Conservation (phyloP, 2,329 filamentous ascomycete genomes). For the Thelonectria discophora region DNA sequence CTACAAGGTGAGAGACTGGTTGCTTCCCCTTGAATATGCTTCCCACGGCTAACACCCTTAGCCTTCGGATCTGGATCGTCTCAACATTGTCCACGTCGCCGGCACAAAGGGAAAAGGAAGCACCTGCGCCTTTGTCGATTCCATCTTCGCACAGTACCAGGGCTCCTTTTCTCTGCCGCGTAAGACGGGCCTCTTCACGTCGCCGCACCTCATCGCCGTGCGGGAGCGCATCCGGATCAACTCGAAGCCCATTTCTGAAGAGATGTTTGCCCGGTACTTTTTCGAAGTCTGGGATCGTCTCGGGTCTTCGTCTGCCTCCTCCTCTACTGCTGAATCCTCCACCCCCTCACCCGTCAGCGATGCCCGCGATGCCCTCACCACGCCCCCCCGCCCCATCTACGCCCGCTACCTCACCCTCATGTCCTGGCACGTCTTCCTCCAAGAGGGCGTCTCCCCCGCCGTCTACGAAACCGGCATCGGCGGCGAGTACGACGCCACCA, state of each 20-base stretch:
- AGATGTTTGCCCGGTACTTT: slow-evolving; percentile 70
- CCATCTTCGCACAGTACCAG: slow-evolving; percentile 66
- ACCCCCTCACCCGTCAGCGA: slow-evolving; percentile 34
- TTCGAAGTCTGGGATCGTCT: slow-evolving; percentile 73
- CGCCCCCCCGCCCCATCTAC: slow-evolving; percentile 63
- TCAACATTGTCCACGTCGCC: slow-evolving; percentile 75
- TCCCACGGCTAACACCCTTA: slow-evolving; percentile 25
- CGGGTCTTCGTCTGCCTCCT: slow-evolving; percentile 39
- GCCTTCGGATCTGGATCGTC: slow-evolving; percentile 61
- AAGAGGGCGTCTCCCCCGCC: slow-evolving; percentile 68
- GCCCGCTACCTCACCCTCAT: slow-evolving; percentile 72
- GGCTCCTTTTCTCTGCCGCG: slow-evolving; percentile 45
- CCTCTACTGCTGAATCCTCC: no score
- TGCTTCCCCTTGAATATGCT: not conserved
- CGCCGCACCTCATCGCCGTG: slow-evolving; percentile 73
- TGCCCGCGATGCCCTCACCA: slow-evolving; percentile 45
- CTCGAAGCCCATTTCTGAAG: slow-evolving; percentile 64
- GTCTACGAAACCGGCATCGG: slow-evolving; percentile 75
- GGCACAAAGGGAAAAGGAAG: slow-evolving; percentile 83
- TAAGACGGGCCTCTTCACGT: slow-evolving; percentile 72
- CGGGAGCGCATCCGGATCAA: slow-evolving; percentile 74
- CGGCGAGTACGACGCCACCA: slow-evolving; percentile 75
- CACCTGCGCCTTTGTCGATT: slow-evolving; percentile 73
- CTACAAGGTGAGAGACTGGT: slow-evolving; percentile 63
- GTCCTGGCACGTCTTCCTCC: slow-evolving; percentile 72